Evolutionary conservation across 176 grass and related monocot species (phyloP), one percentile per base, ranked within the genome.

Genomic region (Alopecurus myosuroides): DNA sequence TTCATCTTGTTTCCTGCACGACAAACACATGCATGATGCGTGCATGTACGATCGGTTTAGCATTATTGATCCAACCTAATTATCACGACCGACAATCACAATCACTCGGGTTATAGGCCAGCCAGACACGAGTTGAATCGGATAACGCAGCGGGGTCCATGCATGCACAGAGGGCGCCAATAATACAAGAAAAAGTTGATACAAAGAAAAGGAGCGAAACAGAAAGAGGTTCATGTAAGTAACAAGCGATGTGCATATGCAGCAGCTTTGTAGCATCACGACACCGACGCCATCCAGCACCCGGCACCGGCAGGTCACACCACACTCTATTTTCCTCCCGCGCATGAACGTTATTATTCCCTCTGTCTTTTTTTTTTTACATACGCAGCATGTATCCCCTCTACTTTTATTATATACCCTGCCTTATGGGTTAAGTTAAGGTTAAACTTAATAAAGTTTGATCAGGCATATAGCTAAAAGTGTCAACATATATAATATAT

Each of bases 1-100:
- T 99, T 96, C 92, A 96, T 91, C 91, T 99, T 99, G 86, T 99
- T 99, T 71, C 94, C 97, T 98, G 89, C 77, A 88, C 74, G 44
- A 85, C 29, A 80, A 79, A 37, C 68, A 88, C 78, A 87, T 72
- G 64, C 78, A 77, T 4, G 53, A 77, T 7, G 30, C 26, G 23
- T n/a, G 11, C 74, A 64, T 55, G 65, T 28, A 50, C 81, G 58
- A 89, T 37, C 39, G 39, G 34, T 9, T 29, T 30, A 30, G 70
- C 70, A 74, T 74, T 49, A 74, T 49, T 26, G 42, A 18, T 46
- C 70, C 26, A 30, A 25, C 41, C 4, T 64, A 34, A 64, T 34
- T 6, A 79, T 64, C 88, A 66, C 63, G 55, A 83, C 75, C 20
- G 11, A 64, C 70, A 80, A 90, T 90, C 73, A 10, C 73, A 72